Conservation (phyloP, 768 basidiomycete species). For the Mycena vitilis region DNA sequence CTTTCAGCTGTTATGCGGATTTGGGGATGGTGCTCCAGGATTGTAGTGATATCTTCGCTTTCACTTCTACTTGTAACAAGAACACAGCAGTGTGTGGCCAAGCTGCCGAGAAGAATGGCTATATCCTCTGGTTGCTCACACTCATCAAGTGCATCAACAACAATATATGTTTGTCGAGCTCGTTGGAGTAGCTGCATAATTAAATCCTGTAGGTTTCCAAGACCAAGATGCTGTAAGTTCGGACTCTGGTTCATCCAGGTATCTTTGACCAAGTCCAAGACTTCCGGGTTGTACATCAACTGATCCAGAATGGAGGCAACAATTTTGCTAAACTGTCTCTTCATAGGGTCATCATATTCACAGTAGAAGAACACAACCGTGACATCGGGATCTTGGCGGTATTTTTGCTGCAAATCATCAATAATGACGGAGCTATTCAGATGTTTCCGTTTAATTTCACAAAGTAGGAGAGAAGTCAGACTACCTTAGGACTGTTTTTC, state of each 20-base stretch:
- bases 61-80: constrained; percentile 26
- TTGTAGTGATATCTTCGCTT: constrained; percentile 15
- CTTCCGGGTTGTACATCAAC: constrained; percentile 22
- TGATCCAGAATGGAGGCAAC: constrained; percentile 30
- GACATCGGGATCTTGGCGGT: constrained; percentile 11
- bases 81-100: constrained; percentile 10
- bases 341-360: constrained; percentile 24
- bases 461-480: not conserved
- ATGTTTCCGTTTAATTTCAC: not conserved
- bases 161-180: constrained; percentile 19
- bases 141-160: constrained; percentile 32
- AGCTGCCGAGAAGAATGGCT: not conserved
- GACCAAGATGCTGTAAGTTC: constrained; percentile 26
- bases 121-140: constrained; percentile 25
- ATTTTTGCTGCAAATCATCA: constrained; percentile 5
- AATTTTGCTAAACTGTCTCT: constrained; percentile 18
- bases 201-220: constrained; percentile 19
- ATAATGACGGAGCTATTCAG: constrained; percentile 28
- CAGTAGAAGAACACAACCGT: constrained; percentile 29
- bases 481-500: constrained; percentile 30
- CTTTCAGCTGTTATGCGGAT: constrained; percentile 14
- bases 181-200: constrained; percentile 24
- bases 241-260: constrained; percentile 27
- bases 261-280: constrained; percentile 23
- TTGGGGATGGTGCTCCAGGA: constrained; percentile 15